A percentile compares a stretch with the other conserved stretches of the same genome.
Evolutionary conservation across 805 yeast species (phyloP).

Genomic region (Wickerhamomyces mucosus): DNA sequence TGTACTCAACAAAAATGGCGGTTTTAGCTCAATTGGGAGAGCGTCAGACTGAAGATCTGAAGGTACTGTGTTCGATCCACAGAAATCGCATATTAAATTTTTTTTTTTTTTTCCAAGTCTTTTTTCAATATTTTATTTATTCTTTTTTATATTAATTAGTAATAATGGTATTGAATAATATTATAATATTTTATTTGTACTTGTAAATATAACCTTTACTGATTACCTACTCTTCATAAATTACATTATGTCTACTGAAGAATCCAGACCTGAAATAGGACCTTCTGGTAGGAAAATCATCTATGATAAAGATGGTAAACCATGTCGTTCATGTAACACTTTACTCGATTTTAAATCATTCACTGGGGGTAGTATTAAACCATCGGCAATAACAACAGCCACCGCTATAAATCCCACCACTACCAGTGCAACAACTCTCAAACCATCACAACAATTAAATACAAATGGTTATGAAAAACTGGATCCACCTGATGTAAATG

Average conservation of each 20-base stretch:
- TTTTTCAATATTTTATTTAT: too few relatives aligned
- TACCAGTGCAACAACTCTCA: constrained; percentile 9
- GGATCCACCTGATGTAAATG: constrained; percentile 81
- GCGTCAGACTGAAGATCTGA: constrained; percentile 41
- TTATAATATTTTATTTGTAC: too few relatives aligned
- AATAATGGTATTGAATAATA: too few relatives aligned
- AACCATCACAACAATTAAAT: constrained; percentile 8
- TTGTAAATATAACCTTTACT: too few relatives aligned
- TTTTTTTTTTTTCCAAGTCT: constrained; percentile 1
- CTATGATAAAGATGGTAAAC: constrained; percentile 86
- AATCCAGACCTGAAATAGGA: constrained; percentile 36
- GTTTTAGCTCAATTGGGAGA: constrained; percentile 26
- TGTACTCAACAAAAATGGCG: too few relatives aligned
- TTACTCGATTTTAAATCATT: constrained; percentile 72
- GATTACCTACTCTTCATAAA: too few relatives aligned
- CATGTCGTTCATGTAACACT: constrained; percentile 88
- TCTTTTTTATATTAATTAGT: too few relatives aligned
- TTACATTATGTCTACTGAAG: constrained; percentile 1
- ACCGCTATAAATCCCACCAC: constrained; percentile 4
- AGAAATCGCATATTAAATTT: constrained; percentile 37
- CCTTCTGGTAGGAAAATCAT: constrained; percentile 58
- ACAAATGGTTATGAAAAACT: constrained; percentile 30
- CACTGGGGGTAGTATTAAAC: constrained; percentile 16
- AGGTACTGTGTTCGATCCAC: constrained; percentile 84
- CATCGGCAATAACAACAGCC: constrained; percentile 2